phyloP scores from a whole-genome alignment of 345 rosid genomes.

The Pistacia vera region DNA sequence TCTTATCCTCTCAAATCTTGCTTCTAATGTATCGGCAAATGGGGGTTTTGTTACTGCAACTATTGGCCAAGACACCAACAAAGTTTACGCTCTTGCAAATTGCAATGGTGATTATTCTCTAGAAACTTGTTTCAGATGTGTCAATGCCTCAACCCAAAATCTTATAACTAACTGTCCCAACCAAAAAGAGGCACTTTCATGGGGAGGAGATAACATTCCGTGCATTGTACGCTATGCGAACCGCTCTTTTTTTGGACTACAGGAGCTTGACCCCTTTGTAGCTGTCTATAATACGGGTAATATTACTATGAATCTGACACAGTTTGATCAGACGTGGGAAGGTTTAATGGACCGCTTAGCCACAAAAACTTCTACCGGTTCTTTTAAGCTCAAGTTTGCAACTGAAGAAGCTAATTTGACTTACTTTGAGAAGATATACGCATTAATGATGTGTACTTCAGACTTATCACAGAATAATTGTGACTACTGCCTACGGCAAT shows the following conservation, averaged over 20 bases:
- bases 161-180: slow-evolving; percentile 33
- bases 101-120: slow-evolving; percentile 39
- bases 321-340: slow-evolving; percentile 35
- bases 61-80: slow-evolving; percentile 21
- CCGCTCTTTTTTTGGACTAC: slow-evolving; percentile 24
- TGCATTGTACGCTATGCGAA: slow-evolving; percentile 47
- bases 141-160: slow-evolving; percentile 15
- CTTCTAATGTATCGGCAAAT: slow-evolving; percentile 17
- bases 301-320: slow-evolving; percentile 17
- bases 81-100: slow-evolving; percentile 30
- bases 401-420: slow-evolving; percentile 29
- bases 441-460: slow-evolving; percentile 59
- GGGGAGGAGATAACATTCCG: no score
- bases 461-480: slow-evolving; percentile 48
- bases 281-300: not conserved
- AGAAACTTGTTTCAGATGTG: slow-evolving; percentile 30
- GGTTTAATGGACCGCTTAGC: slow-evolving; percentile 25
- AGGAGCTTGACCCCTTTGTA: slow-evolving; percentile 21
- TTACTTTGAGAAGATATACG: slow-evolving; percentile 24
- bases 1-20: slow-evolving; percentile 30
- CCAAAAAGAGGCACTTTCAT: slow-evolving; percentile 36
- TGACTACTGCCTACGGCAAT: slow-evolving; percentile 28
- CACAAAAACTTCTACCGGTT: slow-evolving; percentile 27
- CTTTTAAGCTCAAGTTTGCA: slow-evolving; percentile 37
- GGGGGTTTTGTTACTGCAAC: slow-evolving; percentile 33